Percentiles rank a stretch among this genome's conserved stretches.
These are phyloP conservation scores for Metarhizium rileyi DNA, from an alignment of 2,329 filamentous ascomycete genomes.

Conservation along the genomic window DNA sequence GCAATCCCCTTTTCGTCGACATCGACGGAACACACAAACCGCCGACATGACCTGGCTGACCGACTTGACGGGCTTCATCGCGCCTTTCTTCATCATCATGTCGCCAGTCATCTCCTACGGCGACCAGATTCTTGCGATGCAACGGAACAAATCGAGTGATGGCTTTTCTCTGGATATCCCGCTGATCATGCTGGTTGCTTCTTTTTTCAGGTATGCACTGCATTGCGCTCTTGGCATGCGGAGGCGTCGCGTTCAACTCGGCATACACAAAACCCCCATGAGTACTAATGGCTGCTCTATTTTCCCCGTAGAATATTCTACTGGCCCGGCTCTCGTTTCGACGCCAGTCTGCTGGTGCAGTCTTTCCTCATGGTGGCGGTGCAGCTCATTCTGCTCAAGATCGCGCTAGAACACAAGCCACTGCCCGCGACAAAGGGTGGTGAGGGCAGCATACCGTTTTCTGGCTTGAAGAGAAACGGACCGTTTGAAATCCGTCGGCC, in stretches of 20 bases:
- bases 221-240: neutral
- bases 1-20: neutral
- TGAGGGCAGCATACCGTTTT: slow-evolving; percentile 53
- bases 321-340: slow-evolving; percentile 57
- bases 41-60: slow-evolving; percentile 34
- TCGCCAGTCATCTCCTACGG: slow-evolving; percentile 57
- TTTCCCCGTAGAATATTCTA: slow-evolving; percentile 49
- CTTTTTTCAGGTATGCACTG: slow-evolving; percentile 46
- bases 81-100: slow-evolving; percentile 53
- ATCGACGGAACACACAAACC: neutral
- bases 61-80: slow-evolving; percentile 43
- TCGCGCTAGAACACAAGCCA: slow-evolving; percentile 59
- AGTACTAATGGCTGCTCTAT: neutral
- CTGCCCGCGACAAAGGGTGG: slow-evolving; percentile 49
- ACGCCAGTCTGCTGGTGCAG: slow-evolving; percentile 53
- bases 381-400: slow-evolving; percentile 54
- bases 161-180: slow-evolving; percentile 64
- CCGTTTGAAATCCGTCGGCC: slow-evolving; percentile 41
- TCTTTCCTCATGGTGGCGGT: slow-evolving; percentile 56
- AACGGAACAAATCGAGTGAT: slow-evolving; percentile 51
- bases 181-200: slow-evolving; percentile 62
- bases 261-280: neutral
- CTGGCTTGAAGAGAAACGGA: slow-evolving; percentile 33
- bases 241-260: slow-evolving; percentile 4
- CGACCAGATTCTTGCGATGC: slow-evolving; percentile 57